Percentiles rank a stretch among this genome's conserved stretches.
Evolutionary conservation across 202 grass and related monocot genomes (phyloP).

Genomic region (Hordeum pubiflorum): DNA sequence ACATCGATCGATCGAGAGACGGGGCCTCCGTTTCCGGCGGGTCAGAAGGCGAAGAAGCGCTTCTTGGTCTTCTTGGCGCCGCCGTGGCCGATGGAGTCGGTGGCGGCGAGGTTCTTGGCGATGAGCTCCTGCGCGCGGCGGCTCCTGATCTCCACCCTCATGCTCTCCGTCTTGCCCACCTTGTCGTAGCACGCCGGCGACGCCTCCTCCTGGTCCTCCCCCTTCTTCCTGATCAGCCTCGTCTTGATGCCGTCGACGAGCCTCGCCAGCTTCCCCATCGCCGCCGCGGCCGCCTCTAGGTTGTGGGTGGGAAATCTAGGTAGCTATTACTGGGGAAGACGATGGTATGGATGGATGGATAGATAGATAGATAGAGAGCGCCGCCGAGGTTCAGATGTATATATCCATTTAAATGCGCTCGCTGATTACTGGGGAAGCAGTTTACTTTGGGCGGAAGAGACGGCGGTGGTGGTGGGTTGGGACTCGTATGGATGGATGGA

Average conservation of each 20-base stretch:
- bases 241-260: constrained; percentile 69
- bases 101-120: constrained; percentile 78
- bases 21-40: not conserved
- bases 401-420: not conserved
- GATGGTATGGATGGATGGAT: no score
- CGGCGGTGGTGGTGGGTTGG: not conserved
- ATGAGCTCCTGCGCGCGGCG: constrained; percentile 65
- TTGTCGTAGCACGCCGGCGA: constrained; percentile 43
- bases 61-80: constrained; percentile 15
- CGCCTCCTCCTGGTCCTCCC: not conserved
- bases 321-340: no score
- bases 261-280: constrained; percentile 64
- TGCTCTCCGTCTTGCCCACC: constrained; percentile 92
- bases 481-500: not conserved
- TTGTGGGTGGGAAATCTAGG: not conserved
- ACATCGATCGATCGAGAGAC: not conserved
- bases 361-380: no score
- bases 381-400: not conserved
- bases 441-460: not conserved
- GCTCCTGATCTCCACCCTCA: constrained; percentile 88
- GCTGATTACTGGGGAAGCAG: not conserved
- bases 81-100: constrained; percentile 21
- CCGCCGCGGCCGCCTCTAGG: constrained; percentile 14
- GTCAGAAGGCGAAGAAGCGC: constrained; percentile 44
- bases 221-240: constrained; percentile 28